Evolutionary conservation across 2,329 filamentous ascomycete species (phyloP), one percentile per base, ranked within the genome.

Genomic region (Coniochaeta prunicola): DNA sequence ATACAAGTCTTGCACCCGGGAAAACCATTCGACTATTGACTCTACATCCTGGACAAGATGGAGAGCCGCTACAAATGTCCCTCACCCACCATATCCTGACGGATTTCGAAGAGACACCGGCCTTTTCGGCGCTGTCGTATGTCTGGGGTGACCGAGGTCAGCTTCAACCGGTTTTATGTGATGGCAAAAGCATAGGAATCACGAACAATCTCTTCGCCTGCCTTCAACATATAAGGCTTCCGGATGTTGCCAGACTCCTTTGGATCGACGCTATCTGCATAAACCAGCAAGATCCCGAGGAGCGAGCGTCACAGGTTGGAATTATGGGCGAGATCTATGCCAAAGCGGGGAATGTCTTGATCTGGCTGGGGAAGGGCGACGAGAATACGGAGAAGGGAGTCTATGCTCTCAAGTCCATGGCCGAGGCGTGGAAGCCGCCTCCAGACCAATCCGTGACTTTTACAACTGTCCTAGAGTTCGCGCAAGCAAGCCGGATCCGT

Each of bases 81-180:
- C 28, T 30, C 26, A 31, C n/a, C 15, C 24, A 26, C 17, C 21
- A 9, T 54, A 17, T 13, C 28, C 33, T 33, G 4, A 31, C 50
- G n/a, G 50, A 30, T 15, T 24, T 6, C 17, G 4, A 54, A n/a
- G 28, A 56, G n/a, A 56, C 59, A 7, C 36, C 55, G 15, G 57
- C 60, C 56, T 63, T 64, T 17, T 40, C 36, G 10, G 36, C 36
- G 5, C 36, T 40, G 10, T 40, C 36, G n/a, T 40, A 40, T 17
- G 36, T n/a, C 15, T 40, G 36, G 36, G 36, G 36, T 13, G 36
- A 40, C 17, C 10, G 10, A 17, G 17, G 5, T 5, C 10, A 40
- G 9, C 36, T 40, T 13, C 36, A 9, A 8, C 36, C 36, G 9
- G 36, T 26, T 21, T 12, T 26, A 26, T 50, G 45, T n/a, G 45